phyloP scores from a whole-genome alignment of 371 early-diverging fungal species.

The Mortierella sp. region DNA sequence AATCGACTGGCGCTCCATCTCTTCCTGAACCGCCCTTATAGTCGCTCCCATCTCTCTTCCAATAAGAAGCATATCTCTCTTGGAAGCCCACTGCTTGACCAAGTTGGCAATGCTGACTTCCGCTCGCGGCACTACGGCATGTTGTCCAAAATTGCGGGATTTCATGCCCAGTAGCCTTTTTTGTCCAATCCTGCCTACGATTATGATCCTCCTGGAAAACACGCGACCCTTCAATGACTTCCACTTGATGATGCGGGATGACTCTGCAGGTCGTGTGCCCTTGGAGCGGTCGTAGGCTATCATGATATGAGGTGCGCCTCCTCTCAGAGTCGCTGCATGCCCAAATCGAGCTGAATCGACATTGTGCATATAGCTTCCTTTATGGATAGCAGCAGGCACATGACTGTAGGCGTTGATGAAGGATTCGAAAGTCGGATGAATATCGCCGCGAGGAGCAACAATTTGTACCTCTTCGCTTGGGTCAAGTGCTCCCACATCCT shows the following conservation, averaged over 20 bases:
- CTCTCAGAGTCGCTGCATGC: slow-evolving; percentile 4
- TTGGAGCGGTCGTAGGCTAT: slow-evolving; percentile 23
- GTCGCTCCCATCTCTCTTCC: slow-evolving; percentile 18
- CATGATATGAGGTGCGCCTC: slow-evolving; percentile 19
- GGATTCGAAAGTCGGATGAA: background rate
- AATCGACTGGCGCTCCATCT: slow-evolving; percentile 18
- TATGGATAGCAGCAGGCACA: too few species aligned
- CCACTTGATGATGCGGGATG: slow-evolving; percentile 14
- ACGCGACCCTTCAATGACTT: background rate
- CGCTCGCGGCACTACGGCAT: slow-evolving; percentile 14
- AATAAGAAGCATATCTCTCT: background rate
- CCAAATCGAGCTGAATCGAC: slow-evolving; percentile 6
- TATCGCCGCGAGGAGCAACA: slow-evolving; percentile 9
- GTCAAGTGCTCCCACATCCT: slow-evolving; percentile 1
- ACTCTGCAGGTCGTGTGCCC: slow-evolving; percentile 1
- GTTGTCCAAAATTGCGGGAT: slow-evolving; percentile 13
- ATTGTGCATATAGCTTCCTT: too few species aligned
- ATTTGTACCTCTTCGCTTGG: slow-evolving; percentile 1
- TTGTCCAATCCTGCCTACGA: slow-evolving; percentile 26
- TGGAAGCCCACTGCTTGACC: slow-evolving; percentile 16
- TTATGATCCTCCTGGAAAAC: slow-evolving; percentile 18
- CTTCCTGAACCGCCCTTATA: slow-evolving; percentile 9
- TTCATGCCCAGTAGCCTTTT: slow-evolving; percentile 20
- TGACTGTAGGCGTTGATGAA: background rate
- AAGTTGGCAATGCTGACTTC: slow-evolving; percentile 26